Percentiles rank a stretch among this genome's conserved stretches.
Conservation (phyloP, 192 early-diverging fungal species). For the Backusella luteola region DNA sequence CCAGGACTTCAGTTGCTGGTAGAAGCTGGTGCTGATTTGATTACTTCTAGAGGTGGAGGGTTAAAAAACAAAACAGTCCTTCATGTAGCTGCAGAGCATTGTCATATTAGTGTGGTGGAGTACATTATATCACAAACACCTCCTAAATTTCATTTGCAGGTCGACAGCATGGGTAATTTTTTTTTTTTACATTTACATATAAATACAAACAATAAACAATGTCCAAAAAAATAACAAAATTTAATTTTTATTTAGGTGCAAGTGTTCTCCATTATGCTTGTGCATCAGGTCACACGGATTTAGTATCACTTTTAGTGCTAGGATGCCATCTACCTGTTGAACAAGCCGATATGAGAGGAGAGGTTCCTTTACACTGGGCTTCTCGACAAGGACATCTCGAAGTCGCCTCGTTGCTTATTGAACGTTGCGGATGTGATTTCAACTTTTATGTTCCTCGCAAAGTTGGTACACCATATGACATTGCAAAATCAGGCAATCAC, state of each 20-base stretch:
- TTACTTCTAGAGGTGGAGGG: conserved; percentile 22
- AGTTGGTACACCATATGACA: conserved; percentile 29
- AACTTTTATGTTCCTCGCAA: conserved; percentile 32
- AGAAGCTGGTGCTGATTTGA: conserved; percentile 31
- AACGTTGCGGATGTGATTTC: conserved; percentile 25
- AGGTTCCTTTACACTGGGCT: conserved; percentile 37
- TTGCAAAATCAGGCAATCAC: conserved; percentile 31
- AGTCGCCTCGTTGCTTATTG: conserved; percentile 22
- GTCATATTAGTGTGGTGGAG: conserved; percentile 20
- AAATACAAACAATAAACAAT: neutral
- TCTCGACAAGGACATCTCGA: conserved; percentile 32
- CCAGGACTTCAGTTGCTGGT: conserved; percentile 32
- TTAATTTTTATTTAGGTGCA: conserved; percentile 22
- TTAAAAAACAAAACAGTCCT: conserved; percentile 28
- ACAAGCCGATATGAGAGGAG: conserved; percentile 26
- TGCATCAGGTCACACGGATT: conserved; percentile 27
- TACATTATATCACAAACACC: conserved; percentile 21
- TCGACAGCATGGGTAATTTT: conserved; percentile 22
- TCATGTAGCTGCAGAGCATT: conserved; percentile 31
- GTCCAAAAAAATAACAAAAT: neutral
- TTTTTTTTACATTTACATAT: neutral
- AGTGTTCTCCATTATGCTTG: conserved; percentile 35
- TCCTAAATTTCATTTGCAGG: conserved; percentile 9
- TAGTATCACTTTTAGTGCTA: conserved; percentile 22
- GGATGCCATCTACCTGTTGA: conserved; percentile 18